Evolutionary conservation across 106 monocot species (phyloP), one percentile per base, ranked within the genome.

Genomic region (Gastrodia elata): DNA sequence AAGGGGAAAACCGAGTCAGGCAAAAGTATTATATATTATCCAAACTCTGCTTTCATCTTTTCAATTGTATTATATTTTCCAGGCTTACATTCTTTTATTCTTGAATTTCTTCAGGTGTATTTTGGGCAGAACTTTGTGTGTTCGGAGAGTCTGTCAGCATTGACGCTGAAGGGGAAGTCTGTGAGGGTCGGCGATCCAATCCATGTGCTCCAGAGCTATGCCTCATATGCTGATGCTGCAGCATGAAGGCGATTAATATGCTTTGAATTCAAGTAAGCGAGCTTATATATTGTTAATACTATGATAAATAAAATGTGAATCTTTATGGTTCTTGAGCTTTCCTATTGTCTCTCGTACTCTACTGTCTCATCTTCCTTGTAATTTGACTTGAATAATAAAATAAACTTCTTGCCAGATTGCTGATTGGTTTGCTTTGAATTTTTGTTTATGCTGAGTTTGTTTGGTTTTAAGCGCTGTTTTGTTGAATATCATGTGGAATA

Each of bases 81-180:
- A 48, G 0, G 8, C 52, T 52, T 7, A n/a, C 52, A 22, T 52
- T 3, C 4, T 48, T 48, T 48, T 52, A 18, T n/a, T 52, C 22
- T 52, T 18, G 22, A 52, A 52, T 52, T 18, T 52, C 5, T 33
- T 28, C 68, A 94, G 94, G 88, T 91, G 37, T 91, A 81, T 64
- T 91, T 94, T 41, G 90, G 94, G 34, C 87, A 86, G 64, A 90
- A 94, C 77, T 34, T 91, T 41, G 88, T 94, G 4, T 94, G 94
- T 73, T 77, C 84, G 55, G 91, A 91, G 52, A 84, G 86, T 5
- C 75, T 84, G 8, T 78, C 78, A 6, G 39, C 35, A 25, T 8
- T 36, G 6, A 76, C 36, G 16, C 76, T 75, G 73, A 87, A 74
- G 64, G 41, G 65, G 20, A 82, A 78, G 64, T 18, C 80, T 25